A percentile compares a stretch with the other conserved stretches of the same genome.
phyloP scores from a whole-genome alignment of 164 flowering plant genomes.

The Piper betle region DNA sequence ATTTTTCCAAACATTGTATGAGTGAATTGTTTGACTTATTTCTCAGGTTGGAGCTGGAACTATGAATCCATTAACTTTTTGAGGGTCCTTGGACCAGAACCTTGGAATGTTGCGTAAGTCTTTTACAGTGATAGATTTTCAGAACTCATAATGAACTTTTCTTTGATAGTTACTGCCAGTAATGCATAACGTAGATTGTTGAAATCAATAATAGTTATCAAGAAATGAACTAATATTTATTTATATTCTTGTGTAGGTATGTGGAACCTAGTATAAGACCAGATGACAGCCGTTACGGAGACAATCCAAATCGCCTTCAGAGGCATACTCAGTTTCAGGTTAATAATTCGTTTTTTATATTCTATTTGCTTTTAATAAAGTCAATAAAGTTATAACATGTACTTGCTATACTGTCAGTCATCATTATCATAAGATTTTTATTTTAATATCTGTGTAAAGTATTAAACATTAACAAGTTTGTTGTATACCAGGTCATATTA shows the following conservation, averaged over 20 bases:
- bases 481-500: slow-evolving; percentile 65
- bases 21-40: slow-evolving; percentile 5
- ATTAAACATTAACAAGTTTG: background rate
- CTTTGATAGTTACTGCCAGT: background rate
- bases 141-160: background rate
- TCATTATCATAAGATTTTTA: background rate
- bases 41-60: slow-evolving; percentile 97
- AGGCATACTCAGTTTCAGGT: slow-evolving; percentile 98
- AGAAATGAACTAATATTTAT: background rate
- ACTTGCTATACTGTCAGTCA: too few relatives aligned
- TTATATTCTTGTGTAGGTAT: slow-evolving; percentile 35
- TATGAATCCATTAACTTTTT: slow-evolving; percentile 94
- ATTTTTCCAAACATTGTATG: too few relatives aligned
- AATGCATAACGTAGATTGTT: background rate
- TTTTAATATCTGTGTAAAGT: background rate
- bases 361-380: background rate
- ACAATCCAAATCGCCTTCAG: slow-evolving; percentile 94
- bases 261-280: slow-evolving; percentile 95
- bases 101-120: slow-evolving; percentile 99
- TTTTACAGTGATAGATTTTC: slow-evolving; percentile 6
- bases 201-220: too few relatives aligned
- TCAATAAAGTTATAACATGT: background rate
- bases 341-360: background rate
- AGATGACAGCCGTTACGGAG: slow-evolving; percentile 99
- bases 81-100: slow-evolving; percentile 98